Conservation (phyloP, 352 stramenopile species). For the Pythium guiyangense region DNA sequence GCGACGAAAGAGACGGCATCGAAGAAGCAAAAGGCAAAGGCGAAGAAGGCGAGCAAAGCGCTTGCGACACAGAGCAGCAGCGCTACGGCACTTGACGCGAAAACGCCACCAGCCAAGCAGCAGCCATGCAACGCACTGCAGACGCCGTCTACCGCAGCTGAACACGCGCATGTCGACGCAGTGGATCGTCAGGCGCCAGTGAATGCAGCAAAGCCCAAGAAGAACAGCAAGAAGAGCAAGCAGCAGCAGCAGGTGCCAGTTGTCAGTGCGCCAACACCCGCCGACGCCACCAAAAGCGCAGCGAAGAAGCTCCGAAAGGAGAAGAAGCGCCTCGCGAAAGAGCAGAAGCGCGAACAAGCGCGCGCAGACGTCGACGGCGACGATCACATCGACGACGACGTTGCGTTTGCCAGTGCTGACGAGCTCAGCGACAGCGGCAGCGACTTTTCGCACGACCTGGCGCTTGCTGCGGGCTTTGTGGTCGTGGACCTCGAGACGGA, state of each 20-base stretch:
- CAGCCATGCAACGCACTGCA: background rate
- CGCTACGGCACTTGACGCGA: background rate
- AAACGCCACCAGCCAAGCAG: background rate
- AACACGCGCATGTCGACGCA: background rate
- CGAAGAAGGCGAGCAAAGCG: background rate
- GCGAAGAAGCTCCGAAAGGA: slow-evolving; percentile 10
- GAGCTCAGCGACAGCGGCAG: slow-evolving; percentile 1
- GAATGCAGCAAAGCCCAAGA: background rate
- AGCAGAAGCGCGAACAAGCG: slow-evolving; percentile 24
- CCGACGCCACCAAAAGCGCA: slow-evolving; percentile 17
- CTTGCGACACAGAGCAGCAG: background rate
- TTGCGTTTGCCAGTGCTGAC: slow-evolving; percentile 14
- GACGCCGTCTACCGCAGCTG: background rate
- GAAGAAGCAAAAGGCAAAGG: background rate
- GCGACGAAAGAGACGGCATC: background rate
- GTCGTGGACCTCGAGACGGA: slow-evolving; percentile 37
- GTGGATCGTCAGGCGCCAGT: background rate
- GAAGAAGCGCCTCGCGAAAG: slow-evolving; percentile 14
- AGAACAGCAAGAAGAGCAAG: background rate
- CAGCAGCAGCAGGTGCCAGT: background rate
- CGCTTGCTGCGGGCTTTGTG: slow-evolving; percentile 23
- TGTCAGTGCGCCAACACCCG: background rate
- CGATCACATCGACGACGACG: slow-evolving; percentile 25
- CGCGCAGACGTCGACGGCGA: slow-evolving; percentile 27
- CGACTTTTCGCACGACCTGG: slow-evolving; percentile 16